A percentile compares a stretch with the other conserved stretches of the same genome.
Conservation (phyloP, 2,329 filamentous ascomycete species). For the Aspergillus sp. region DNA sequence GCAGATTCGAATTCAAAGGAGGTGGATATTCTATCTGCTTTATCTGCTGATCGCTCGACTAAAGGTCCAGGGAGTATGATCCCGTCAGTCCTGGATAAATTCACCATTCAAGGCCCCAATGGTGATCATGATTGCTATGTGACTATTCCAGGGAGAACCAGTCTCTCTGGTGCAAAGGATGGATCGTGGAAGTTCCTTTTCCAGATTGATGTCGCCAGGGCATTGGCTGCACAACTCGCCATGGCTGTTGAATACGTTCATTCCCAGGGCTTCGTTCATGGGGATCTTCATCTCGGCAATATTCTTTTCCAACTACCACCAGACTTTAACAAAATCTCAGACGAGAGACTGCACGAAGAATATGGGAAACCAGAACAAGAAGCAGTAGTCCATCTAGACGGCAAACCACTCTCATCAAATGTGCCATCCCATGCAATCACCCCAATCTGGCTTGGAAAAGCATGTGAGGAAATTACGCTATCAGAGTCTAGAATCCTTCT, state of each 20-base stretch:
- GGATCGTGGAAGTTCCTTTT: conserved; percentile 11
- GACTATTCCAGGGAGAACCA: conserved; percentile 13
- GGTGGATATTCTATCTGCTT: conserved; percentile 10
- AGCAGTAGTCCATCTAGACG: conserved; percentile 12
- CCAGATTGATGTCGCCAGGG: conserved; percentile 10
- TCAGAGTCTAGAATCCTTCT: conserved; percentile 16
- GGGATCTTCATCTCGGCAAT: conserved; percentile 18
- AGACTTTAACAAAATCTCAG: conserved; percentile 11
- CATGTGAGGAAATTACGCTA: conserved; percentile 14
- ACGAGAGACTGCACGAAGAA: conserved; percentile 11
- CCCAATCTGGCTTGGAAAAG: conserved; percentile 19
- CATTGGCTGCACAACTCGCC: conserved; percentile 14
- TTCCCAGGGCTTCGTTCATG: conserved; percentile 17
- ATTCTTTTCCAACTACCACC: conserved; percentile 13
- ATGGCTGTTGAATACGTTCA: conserved; percentile 16
- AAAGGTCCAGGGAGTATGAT: conserved; percentile 6
- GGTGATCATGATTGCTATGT: conserved; percentile 15
- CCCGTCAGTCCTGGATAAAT: conserved; percentile 12
- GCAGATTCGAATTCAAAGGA: background rate
- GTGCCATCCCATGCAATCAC: conserved; percentile 14
- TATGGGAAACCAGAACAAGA: conserved; percentile 16
- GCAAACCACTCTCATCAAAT: conserved; percentile 7
- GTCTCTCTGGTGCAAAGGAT: conserved; percentile 14
- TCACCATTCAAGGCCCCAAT: conserved; percentile 14
- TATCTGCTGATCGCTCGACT: background rate